Conservation (phyloP, 2,329 filamentous ascomycete species). For the Pseudopyricularia cyperi region DNA sequence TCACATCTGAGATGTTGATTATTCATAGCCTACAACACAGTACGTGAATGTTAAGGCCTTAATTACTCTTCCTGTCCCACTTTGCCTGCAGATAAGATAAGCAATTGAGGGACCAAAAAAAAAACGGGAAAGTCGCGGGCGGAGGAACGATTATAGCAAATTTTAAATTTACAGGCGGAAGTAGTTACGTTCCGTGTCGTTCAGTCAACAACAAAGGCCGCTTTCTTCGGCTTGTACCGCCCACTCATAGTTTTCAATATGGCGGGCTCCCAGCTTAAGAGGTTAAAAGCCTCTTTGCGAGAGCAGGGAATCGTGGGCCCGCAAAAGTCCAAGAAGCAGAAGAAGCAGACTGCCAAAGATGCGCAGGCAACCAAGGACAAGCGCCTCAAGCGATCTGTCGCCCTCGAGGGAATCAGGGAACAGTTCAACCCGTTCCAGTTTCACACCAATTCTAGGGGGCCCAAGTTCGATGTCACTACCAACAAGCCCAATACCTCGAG, state of each 20-base stretch:
- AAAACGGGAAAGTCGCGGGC: not conserved
- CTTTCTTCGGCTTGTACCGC: no score
- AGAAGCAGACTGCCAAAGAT: slow-evolving; percentile 58
- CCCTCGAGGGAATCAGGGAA: slow-evolving; percentile 77
- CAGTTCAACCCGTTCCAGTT: slow-evolving; percentile 98
- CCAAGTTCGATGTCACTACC: slow-evolving; percentile 76
- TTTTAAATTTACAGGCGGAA: not conserved
- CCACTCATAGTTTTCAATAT: no score
- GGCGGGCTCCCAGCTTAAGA: slow-evolving; percentile 93
- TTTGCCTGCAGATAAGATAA: slow-evolving; percentile 25
- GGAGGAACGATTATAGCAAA: not conserved
- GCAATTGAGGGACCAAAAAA: slow-evolving; percentile 1
- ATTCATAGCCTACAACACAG: no score
- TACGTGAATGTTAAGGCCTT: no score
- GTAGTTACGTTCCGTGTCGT: no score
- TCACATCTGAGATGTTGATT: no score
- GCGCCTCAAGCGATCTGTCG: slow-evolving; percentile 61
- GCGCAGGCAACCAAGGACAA: slow-evolving; percentile 55
- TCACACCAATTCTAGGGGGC: slow-evolving; percentile 62
- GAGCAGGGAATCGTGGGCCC: slow-evolving; percentile 85
- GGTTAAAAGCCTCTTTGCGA: slow-evolving; percentile 78
- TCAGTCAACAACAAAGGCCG: no score
- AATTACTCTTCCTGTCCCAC: not conserved
- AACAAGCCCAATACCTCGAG: slow-evolving; percentile 40
- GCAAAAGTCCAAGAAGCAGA: slow-evolving; percentile 91